These are phyloP conservation scores for Gracilaria domingensis DNA, from an alignment of 23 red algal species.

Conservation along the genomic window DNA sequence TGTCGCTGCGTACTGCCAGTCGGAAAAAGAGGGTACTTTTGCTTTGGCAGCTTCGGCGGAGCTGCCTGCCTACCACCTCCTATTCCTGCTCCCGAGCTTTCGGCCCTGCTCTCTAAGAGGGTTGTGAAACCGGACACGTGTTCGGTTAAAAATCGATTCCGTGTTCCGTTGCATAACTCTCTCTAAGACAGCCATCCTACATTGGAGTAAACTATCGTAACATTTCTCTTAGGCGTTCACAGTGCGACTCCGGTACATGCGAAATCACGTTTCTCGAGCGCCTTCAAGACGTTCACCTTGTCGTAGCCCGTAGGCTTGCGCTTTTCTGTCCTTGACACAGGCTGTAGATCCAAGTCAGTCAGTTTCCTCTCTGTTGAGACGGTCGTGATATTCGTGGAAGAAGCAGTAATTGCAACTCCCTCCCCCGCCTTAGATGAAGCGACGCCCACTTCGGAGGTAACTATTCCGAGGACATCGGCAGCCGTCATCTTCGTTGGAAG, in stretches of 20 bases:
- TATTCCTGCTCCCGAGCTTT: slow-evolving; percentile 6
- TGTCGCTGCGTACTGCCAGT: no score
- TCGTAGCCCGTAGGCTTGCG: not conserved
- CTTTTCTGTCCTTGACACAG: not conserved
- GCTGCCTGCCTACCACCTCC: no score
- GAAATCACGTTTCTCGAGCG: not conserved
- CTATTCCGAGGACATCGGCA: no score
- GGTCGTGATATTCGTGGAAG: no score
- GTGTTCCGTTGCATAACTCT: not conserved
- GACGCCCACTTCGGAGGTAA: no score
- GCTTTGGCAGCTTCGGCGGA: no score
- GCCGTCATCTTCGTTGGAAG: no score
- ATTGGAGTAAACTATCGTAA: not conserved
- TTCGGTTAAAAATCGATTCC: not conserved
- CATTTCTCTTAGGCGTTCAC: not conserved
- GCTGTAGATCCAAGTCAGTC: no score
- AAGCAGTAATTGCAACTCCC: no score
- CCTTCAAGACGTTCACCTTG: not conserved
- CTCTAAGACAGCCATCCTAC: not conserved
- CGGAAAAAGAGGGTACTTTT: no score
- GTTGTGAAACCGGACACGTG: not conserved
- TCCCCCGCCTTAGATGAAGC: no score
- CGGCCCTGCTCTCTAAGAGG: not conserved
- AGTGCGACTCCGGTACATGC: not conserved
- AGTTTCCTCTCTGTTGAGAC: no score